These are phyloP conservation scores for Chlorella sp. DNA, from an alignment of 139 green algal genomes.

Conservation along the genomic window DNA sequence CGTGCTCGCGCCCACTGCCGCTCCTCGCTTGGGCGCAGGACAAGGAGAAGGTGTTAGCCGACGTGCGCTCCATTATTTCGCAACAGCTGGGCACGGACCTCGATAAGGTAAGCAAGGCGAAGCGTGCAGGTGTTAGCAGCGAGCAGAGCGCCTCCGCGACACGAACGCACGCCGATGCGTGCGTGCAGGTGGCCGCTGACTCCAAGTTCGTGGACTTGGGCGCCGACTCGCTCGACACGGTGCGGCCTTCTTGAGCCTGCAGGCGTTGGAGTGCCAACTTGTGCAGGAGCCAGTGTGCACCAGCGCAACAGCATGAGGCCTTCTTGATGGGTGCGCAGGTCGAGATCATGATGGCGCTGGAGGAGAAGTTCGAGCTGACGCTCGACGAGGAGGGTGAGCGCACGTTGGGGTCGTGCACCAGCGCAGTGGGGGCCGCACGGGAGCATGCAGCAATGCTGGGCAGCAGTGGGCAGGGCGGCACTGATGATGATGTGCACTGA, in stretches of 20 bases:
- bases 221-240: constrained; percentile 96
- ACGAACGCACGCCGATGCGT: too few species aligned
- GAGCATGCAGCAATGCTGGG: too few species aligned
- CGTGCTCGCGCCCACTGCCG: too few species aligned
- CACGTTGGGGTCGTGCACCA: too few species aligned
- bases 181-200: constrained; percentile 75
- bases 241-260: constrained; percentile 37
- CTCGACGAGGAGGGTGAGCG: constrained; percentile 88
- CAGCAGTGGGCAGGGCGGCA: too few species aligned
- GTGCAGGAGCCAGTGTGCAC: not conserved
- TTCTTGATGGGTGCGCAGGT: constrained; percentile 37
- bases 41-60: constrained; percentile 74
- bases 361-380: constrained; percentile 96
- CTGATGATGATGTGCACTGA: too few species aligned
- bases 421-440: too few species aligned
- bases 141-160: too few species aligned
- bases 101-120: constrained; percentile 58
- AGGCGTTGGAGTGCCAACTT: not conserved
- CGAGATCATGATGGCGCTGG: constrained; percentile 99
- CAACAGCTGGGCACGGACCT: constrained; percentile 91
- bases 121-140: too few species aligned
- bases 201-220: constrained; percentile 95
- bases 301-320: not conserved
- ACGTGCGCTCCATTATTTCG: constrained; percentile 88
- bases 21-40: too few species aligned